These are phyloP conservation scores for Hypsizygus marmoreus DNA, from an alignment of 768 basidiomycete genomes.

Conservation along the genomic window DNA sequence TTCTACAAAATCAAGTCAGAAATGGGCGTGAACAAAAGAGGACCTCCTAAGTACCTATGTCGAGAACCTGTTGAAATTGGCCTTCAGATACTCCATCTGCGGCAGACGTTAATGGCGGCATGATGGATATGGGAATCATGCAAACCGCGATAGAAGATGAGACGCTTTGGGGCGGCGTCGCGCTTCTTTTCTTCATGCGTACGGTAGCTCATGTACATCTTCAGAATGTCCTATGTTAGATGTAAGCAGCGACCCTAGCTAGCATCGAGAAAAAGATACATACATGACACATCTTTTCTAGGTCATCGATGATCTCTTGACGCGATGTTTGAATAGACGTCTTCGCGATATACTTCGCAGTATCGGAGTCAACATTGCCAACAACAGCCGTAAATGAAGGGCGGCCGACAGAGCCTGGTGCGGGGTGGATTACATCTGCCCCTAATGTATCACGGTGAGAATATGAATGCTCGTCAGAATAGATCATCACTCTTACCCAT, in stretches of 20 bases:
- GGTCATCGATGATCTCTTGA: constrained; percentile 69
- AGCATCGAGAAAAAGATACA: constrained; percentile 2
- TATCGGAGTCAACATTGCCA: constrained; percentile 69
- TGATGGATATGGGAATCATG: constrained; percentile 12
- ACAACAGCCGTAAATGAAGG: constrained; percentile 81
- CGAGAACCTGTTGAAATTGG: constrained; percentile 52
- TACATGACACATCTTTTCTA: constrained; percentile 65
- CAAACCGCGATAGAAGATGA: constrained; percentile 75
- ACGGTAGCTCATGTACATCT: constrained; percentile 57
- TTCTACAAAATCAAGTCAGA: constrained; percentile 38
- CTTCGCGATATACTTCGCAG: constrained; percentile 62
- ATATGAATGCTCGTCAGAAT: not conserved
- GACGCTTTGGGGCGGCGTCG: constrained; percentile 48
- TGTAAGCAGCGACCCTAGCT: not conserved
- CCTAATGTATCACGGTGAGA: constrained; percentile 35
- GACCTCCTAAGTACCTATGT: constrained; percentile 44
- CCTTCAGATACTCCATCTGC: constrained; percentile 54
- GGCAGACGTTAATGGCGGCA: constrained; percentile 22
- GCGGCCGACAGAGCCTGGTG: constrained; percentile 68
- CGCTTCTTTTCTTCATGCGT: constrained; percentile 44
- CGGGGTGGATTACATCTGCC: constrained; percentile 80
- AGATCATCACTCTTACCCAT: constrained; percentile 51
- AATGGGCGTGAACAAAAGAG: not conserved
- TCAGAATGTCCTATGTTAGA: constrained; percentile 47
- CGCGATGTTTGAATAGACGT: constrained; percentile 60